These are phyloP conservation scores for Backusella luteola DNA, from an alignment of 192 early-diverging fungal species.

Conservation along the genomic window DNA sequence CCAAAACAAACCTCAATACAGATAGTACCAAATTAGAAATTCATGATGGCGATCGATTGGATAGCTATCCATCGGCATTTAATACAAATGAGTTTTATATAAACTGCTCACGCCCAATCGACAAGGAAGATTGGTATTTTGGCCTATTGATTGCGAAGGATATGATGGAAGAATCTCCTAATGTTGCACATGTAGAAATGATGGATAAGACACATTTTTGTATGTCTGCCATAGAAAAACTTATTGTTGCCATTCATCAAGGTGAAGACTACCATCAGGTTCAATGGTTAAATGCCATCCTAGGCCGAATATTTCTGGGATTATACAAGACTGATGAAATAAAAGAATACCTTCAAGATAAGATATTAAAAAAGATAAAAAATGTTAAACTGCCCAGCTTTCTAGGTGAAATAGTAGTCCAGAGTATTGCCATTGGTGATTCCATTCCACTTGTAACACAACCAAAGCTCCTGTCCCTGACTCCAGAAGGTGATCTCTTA, in stretches of 20 bases:
- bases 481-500: slow-evolving; percentile 67
- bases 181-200: slow-evolving; percentile 9
- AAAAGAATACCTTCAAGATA: slow-evolving; percentile 19
- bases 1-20: background rate
- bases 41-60: slow-evolving; percentile 40
- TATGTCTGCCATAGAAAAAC: slow-evolving; percentile 36
- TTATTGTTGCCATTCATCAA: slow-evolving; percentile 47
- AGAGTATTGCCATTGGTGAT: slow-evolving; percentile 74
- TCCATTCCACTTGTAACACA: slow-evolving; percentile 76
- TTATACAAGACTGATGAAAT: slow-evolving; percentile 57
- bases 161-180: slow-evolving; percentile 58
- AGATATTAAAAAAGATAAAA: slow-evolving; percentile 59
- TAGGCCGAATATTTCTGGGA: slow-evolving; percentile 77
- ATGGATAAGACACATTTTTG: slow-evolving; percentile 42
- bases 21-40: background rate
- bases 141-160: slow-evolving; percentile 62
- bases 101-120: slow-evolving; percentile 56
- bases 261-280: slow-evolving; percentile 48
- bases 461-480: slow-evolving; percentile 68
- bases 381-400: slow-evolving; percentile 64
- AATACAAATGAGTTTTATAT: slow-evolving; percentile 61
- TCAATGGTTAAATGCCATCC: slow-evolving; percentile 82
- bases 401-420: slow-evolving; percentile 75
- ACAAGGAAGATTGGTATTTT: slow-evolving; percentile 94
- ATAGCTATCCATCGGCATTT: slow-evolving; percentile 35